These are phyloP conservation scores for Candida frijolesensis DNA, from an alignment of 1,139 yeast genomes.

Conservation along the genomic window DNA sequence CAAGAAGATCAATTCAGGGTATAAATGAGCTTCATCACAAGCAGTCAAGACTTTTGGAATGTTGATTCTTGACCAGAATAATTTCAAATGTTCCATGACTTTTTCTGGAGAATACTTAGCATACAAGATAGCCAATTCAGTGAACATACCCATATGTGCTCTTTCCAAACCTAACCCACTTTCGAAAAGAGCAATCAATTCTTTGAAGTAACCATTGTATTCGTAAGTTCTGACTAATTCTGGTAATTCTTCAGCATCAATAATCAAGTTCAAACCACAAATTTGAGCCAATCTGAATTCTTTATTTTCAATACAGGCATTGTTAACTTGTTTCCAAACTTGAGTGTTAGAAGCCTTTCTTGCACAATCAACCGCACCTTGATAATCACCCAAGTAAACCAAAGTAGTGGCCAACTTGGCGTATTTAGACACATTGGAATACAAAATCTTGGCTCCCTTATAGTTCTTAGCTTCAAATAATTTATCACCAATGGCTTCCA, in stretches of 20 bases:
- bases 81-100: conserved; percentile 94
- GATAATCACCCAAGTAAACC: conserved; percentile 89
- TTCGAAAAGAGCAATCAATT: conserved; percentile 88
- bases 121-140: conserved; percentile 90
- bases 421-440: conserved; percentile 85
- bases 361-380: conserved; percentile 97
- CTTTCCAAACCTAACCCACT: conserved; percentile 96
- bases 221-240: conserved; percentile 89
- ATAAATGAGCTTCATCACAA: conserved; percentile 89
- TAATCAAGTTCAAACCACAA: conserved; percentile 95
- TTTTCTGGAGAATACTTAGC: conserved; percentile 88
- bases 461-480: conserved; percentile 81
- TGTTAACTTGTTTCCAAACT: conserved; percentile 97
- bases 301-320: conserved; percentile 92
- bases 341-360: conserved; percentile 93
- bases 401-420: conserved; percentile 94
- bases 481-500: conserved; percentile 90
- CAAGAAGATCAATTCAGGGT: conserved; percentile 95
- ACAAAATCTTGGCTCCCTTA: conserved; percentile 90
- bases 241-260: conserved; percentile 95
- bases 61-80: conserved; percentile 97
- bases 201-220: conserved; percentile 87
- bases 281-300: conserved; percentile 97
- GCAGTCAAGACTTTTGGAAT: conserved; percentile 97
- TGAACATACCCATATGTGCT: conserved; percentile 99